A percentile compares a stretch with the other conserved stretches of the same genome.
These are phyloP conservation scores for Acorus calamus DNA, from an alignment of 106 monocot genomes.

Conservation along the genomic window DNA sequence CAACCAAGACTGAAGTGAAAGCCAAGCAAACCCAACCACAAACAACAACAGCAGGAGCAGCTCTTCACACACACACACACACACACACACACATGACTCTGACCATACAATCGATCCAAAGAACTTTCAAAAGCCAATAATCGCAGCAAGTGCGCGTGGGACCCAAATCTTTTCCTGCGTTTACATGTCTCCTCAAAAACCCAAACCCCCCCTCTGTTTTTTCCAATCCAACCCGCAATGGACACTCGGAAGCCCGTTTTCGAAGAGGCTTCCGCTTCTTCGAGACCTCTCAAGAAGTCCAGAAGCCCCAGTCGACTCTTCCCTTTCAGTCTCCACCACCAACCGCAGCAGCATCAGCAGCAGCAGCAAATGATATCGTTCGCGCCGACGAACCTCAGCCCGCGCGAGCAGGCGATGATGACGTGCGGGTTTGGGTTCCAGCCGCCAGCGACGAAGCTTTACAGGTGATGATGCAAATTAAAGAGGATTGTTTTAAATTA, in stretches of 20 bases:
- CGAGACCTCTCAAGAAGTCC: constrained; percentile 13
- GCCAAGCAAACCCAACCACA: no score
- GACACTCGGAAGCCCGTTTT: not conserved
- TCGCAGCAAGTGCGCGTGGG: not conserved
- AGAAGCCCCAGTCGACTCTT: constrained; percentile 17
- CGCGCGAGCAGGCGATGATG: constrained; percentile 30
- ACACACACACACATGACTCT: no score
- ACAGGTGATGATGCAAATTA: not conserved
- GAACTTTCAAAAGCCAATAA: not conserved
- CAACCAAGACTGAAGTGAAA: no score
- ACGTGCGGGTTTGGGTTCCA: constrained; percentile 3
- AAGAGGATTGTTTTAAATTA: no score
- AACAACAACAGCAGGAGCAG: no score
- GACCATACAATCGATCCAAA: no score
- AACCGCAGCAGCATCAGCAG: not conserved
- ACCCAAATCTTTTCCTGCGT: constrained; percentile 2
- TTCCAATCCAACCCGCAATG: not conserved
- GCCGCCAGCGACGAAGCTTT: constrained; percentile 32
- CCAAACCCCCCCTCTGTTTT: not conserved
- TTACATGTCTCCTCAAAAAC: not conserved
- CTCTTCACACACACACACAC: no score
- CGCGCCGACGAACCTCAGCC: constrained; percentile 31
- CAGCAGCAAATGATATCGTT: constrained; percentile 52
- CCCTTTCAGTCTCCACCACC: constrained; percentile 11
- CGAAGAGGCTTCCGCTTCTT: not conserved